These are phyloP conservation scores for Globisporangium takayamanum DNA, from an alignment of 352 stramenopile genomes.

Conservation along the genomic window DNA sequence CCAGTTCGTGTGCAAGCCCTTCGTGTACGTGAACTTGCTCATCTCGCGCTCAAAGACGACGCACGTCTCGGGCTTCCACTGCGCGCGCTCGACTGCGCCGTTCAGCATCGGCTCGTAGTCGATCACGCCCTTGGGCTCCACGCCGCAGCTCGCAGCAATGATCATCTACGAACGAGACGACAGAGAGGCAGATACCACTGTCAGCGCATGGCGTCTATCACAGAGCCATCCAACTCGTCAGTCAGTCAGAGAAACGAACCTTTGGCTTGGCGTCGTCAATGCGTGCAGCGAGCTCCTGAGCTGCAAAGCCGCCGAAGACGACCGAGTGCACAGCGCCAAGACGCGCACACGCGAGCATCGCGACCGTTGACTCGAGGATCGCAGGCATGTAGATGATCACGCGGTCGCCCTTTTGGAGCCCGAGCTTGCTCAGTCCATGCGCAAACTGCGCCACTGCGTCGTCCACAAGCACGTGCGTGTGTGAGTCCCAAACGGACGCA, in stretches of 20 bases:
- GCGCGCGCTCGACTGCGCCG: slow-evolving; percentile 41
- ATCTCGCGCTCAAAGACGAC: slow-evolving; percentile 54
- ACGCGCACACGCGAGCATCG: slow-evolving; percentile 95
- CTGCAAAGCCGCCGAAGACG: slow-evolving; percentile 88
- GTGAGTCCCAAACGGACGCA: background rate
- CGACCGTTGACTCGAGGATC: slow-evolving; percentile 92
- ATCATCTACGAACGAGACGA: slow-evolving; percentile 26
- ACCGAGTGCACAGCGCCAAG: slow-evolving; percentile 94
- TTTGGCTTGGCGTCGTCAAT: slow-evolving; percentile 83
- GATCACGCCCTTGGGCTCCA: slow-evolving; percentile 59
- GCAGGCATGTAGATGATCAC: slow-evolving; percentile 99
- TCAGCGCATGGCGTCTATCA: background rate
- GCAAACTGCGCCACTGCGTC: slow-evolving; percentile 47
- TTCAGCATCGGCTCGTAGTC: slow-evolving; percentile 77
- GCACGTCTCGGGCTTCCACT: slow-evolving; percentile 32
- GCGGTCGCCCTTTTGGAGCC: slow-evolving; percentile 90
- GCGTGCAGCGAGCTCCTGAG: slow-evolving; percentile 71
- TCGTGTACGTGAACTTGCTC: slow-evolving; percentile 24
- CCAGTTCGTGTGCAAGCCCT: slow-evolving; percentile 23
- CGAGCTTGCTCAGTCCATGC: slow-evolving; percentile 91
- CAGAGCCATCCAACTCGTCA: background rate
- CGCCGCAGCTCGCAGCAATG: slow-evolving; percentile 50
- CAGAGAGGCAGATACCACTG: background rate
- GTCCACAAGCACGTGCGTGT: background rate
- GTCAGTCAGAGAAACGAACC: slow-evolving; percentile 2